A percentile compares a stretch with the other conserved stretches of the same genome.
Evolutionary conservation across 2,329 filamentous ascomycete genomes (phyloP).

Genomic region (Ophiocordyceps camponoti-leonardi): DNA sequence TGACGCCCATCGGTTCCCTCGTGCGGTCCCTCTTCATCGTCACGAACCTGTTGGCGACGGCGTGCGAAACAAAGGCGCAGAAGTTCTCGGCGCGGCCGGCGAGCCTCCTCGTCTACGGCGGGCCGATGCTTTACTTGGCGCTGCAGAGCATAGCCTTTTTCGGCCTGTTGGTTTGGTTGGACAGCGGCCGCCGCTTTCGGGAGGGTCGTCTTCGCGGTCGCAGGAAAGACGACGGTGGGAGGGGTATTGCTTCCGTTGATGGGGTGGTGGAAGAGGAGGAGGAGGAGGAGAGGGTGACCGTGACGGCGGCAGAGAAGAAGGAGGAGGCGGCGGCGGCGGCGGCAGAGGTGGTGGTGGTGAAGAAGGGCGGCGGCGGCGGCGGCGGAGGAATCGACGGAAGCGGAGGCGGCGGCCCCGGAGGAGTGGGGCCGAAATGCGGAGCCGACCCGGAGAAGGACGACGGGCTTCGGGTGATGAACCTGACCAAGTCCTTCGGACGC

Average conservation of each 20-base stretch:
- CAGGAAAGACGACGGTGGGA: too few relatives aligned
- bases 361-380: background rate
- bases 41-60: constrained; percentile 68
- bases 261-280: too few relatives aligned
- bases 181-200: constrained; percentile 42
- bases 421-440: background rate
- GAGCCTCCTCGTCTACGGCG: constrained; percentile 58
- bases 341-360: background rate
- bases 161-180: constrained; percentile 57
- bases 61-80: constrained; percentile 42
- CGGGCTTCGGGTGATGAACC: constrained; percentile 60
- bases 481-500: constrained; percentile 62
- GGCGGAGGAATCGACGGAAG: too few relatives aligned
- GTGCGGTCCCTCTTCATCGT: constrained; percentile 58
- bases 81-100: constrained; percentile 51
- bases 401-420: too few relatives aligned
- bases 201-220: too few relatives aligned
- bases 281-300: background rate
- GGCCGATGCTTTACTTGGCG: constrained; percentile 68
- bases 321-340: background rate
- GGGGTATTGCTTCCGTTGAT: too few relatives aligned
- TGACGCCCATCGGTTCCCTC: constrained; percentile 64
- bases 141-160: constrained; percentile 59
- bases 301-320: constrained; percentile 33
- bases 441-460: constrained; percentile 23